Conservation (phyloP, 352 stramenopile genomes). For the Thalassiosira tumida region DNA sequence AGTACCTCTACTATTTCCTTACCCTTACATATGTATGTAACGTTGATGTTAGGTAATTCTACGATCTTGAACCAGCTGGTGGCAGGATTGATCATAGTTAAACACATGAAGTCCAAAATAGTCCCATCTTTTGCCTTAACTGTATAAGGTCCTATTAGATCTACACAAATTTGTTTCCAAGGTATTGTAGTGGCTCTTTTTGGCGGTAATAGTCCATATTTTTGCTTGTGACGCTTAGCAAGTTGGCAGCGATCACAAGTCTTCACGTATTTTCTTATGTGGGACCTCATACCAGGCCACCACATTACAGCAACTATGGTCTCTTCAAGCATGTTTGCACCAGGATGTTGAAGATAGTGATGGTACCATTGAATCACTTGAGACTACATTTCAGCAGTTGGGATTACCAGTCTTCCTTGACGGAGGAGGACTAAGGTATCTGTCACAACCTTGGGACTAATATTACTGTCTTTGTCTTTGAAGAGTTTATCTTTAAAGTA, state of each 20-base stretch:
- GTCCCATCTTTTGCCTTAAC: slow-evolving; percentile 33
- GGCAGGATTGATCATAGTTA: slow-evolving; percentile 82
- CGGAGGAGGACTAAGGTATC: background rate
- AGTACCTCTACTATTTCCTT: background rate
- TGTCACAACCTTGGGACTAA: background rate
- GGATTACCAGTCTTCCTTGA: background rate
- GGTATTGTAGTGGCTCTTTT: background rate
- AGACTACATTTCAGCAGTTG: slow-evolving; percentile 16
- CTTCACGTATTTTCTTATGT: slow-evolving; percentile 14
- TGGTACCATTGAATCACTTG: slow-evolving; percentile 54
- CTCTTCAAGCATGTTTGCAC: slow-evolving; percentile 39
- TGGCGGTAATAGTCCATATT: slow-evolving; percentile 37
- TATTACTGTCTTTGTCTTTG: background rate
- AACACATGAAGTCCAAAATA: slow-evolving; percentile 60
- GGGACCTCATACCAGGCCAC: slow-evolving; percentile 17
- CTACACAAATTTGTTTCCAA: slow-evolving; percentile 39
- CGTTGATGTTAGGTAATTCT: background rate
- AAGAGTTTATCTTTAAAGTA: background rate
- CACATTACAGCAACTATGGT: slow-evolving; percentile 41
- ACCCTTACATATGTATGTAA: background rate
- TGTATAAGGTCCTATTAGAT: slow-evolving; percentile 69
- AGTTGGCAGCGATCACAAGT: slow-evolving; percentile 17
- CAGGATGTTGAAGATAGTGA: slow-evolving; percentile 64
- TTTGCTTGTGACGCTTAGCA: slow-evolving; percentile 26
- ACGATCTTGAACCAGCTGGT: slow-evolving; percentile 52